A percentile compares a stretch with the other conserved stretches of the same genome.
These are phyloP conservation scores for Fimicolochytrium jonesii DNA, from an alignment of 192 early-diverging fungal species.

Conservation along the genomic window DNA sequence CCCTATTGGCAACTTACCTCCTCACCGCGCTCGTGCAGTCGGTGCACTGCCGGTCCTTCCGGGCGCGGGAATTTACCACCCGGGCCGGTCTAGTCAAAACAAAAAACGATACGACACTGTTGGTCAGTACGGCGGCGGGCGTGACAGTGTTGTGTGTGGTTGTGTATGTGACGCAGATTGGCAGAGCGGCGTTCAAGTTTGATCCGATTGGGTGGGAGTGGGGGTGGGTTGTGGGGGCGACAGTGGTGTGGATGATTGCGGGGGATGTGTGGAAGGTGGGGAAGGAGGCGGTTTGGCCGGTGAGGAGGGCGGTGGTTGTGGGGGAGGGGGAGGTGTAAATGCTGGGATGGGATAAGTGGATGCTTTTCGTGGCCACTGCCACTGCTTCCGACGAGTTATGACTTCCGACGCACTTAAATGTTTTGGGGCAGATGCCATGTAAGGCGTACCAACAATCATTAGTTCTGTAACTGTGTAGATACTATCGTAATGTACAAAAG, in stretches of 20 bases:
- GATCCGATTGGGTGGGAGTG: neutral
- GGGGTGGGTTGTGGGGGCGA: neutral
- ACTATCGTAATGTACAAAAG: no score
- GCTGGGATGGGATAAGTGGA: no score
- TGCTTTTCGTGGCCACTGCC: no score
- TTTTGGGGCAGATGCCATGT: no score
- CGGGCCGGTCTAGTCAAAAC: neutral
- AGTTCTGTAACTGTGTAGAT: no score
- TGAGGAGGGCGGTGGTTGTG: no score
- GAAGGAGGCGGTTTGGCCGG: no score
- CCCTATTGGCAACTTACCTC: neutral
- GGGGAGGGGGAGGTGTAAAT: no score
- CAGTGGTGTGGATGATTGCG: neutral
- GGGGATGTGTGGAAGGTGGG: conserved; percentile 9
- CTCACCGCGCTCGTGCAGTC: neutral
- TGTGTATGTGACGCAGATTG: neutral
- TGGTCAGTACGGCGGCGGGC: neutral
- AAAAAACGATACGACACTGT: neutral
- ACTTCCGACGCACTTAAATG: no score
- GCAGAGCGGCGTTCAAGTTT: neutral
- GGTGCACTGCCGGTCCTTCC: conserved; percentile 2
- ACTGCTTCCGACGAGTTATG: no score
- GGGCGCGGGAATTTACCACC: neutral
- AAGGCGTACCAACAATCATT: no score
- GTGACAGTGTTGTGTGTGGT: neutral